These are phyloP conservation scores for Lipomyces anomalus DNA, from an alignment of 805 yeast genomes.

Conservation along the genomic window DNA sequence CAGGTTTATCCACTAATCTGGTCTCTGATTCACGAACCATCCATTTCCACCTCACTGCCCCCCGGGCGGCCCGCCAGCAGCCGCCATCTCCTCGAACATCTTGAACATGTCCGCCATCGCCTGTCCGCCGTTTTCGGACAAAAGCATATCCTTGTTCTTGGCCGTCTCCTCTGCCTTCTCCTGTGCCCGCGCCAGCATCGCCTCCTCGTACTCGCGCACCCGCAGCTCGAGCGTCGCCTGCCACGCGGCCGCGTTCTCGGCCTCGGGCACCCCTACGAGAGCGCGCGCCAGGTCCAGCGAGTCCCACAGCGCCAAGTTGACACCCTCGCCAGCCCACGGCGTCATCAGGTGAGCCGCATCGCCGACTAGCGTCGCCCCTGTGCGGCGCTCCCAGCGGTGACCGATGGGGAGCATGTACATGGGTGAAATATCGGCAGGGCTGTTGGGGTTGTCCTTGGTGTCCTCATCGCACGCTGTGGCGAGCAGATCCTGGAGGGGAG, in stretches of 20 bases:
- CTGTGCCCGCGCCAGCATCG: conserved; percentile 1
- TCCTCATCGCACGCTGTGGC: neutral
- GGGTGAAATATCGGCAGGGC: neutral
- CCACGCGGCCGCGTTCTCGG: neutral
- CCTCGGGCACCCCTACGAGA: neutral
- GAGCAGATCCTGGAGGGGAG: neutral
- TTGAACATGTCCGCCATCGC: neutral
- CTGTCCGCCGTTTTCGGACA: neutral
- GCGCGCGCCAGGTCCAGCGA: neutral
- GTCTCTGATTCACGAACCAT: too few relatives aligned
- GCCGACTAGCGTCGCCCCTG: neutral
- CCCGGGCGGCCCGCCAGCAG: neutral
- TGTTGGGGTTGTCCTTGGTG: neutral
- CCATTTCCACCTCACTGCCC: too few relatives aligned
- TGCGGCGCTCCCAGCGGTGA: neutral
- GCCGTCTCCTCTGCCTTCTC: neutral
- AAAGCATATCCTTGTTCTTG: neutral
- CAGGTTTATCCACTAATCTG: too few relatives aligned
- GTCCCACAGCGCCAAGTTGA: neutral
- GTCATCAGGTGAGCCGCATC: neutral
- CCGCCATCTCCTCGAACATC: neutral
- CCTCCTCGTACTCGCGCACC: neutral
- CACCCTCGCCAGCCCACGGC: conserved; percentile 1
- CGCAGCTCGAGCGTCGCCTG: neutral
- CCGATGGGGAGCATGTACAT: neutral